Percentiles rank a stretch among this genome's conserved stretches.
These are phyloP conservation scores for Paxillus ammoniavirescens DNA, from an alignment of 768 basidiomycete species.

Conservation along the genomic window DNA sequence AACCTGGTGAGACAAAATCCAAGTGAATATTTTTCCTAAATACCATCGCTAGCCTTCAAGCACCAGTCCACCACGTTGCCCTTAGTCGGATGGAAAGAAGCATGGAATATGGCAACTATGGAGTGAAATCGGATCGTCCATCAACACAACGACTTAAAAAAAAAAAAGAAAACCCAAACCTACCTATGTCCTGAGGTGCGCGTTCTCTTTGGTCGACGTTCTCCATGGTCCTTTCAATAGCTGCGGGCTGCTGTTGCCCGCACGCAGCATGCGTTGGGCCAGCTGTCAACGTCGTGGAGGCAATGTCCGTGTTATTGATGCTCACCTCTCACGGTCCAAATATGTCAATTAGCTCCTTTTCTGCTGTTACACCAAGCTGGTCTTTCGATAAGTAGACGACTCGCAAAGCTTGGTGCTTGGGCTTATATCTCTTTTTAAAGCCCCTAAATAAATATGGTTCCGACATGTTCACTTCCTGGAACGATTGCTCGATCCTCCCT, in stretches of 20 bases:
- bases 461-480: no score
- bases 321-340: slow-evolving; percentile 27
- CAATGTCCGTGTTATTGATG: slow-evolving; percentile 10
- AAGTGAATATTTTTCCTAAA: slow-evolving; percentile 9
- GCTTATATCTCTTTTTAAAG: no score
- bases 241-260: slow-evolving; percentile 22
- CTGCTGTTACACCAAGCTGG: no score
- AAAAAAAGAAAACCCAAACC: slow-evolving; percentile 7
- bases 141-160: neutral
- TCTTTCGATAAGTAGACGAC: no score
- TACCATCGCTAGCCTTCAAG: slow-evolving; percentile 67
- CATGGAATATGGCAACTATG: slow-evolving; percentile 79
- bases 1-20: neutral
- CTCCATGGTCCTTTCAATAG: slow-evolving; percentile 22
- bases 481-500: no score
- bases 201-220: slow-evolving; percentile 29
- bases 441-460: no score
- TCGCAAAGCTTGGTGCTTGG: no score
- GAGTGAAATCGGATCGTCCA: neutral
- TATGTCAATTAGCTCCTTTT: slow-evolving; percentile 20
- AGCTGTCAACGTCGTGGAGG: slow-evolving; percentile 19
- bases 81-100: slow-evolving; percentile 80
- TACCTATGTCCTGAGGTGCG: slow-evolving; percentile 57
- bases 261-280: slow-evolving; percentile 17
- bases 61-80: slow-evolving; percentile 83